Percentiles rank a stretch among this genome's conserved stretches.
Conservation (phyloP, 805 yeast genomes). For the Barnettozyma siamensis region DNA sequence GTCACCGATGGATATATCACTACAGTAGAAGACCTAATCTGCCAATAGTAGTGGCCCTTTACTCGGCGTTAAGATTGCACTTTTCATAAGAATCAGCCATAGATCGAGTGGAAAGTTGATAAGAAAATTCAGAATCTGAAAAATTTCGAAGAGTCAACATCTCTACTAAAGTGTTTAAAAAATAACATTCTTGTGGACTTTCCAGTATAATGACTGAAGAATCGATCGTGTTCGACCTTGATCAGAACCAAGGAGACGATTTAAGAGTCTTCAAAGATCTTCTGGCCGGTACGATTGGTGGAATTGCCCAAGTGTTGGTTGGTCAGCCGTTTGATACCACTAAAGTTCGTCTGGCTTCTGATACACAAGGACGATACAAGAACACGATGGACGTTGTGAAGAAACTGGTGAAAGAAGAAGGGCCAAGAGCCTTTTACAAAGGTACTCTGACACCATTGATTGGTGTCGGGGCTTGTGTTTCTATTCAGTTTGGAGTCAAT, state of each 20-base stretch:
- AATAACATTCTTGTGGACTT: no score
- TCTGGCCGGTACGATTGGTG: constrained; percentile 87
- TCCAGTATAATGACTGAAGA: constrained; percentile 15
- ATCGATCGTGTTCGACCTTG: constrained; percentile 9
- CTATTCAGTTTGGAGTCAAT: constrained; percentile 92
- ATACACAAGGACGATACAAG: constrained; percentile 65
- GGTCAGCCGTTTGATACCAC: constrained; percentile 98
- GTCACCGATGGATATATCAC: no score
- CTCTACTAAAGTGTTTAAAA: no score
- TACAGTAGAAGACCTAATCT: no score
- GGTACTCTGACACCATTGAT: constrained; percentile 91
- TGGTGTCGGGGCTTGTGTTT: constrained; percentile 98
- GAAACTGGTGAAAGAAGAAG: constrained; percentile 71
- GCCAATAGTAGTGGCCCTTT: no score
- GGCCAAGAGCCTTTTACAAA: constrained; percentile 80
- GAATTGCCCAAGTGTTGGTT: constrained; percentile 88
- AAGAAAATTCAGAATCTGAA: not conserved
- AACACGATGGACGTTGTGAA: constrained; percentile 77
- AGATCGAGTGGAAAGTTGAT: not conserved
- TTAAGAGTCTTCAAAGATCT: constrained; percentile 23
- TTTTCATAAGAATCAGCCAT: no score
- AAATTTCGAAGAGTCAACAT: no score
- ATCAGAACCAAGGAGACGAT: constrained; percentile 12
- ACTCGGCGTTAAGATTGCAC: no score
- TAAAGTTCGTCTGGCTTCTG: constrained; percentile 87